Evolutionary conservation across 2,329 filamentous ascomycete genomes (phyloP), one percentile per base, ranked within the genome.

Genomic region (Plenodomus lindquistii): DNA sequence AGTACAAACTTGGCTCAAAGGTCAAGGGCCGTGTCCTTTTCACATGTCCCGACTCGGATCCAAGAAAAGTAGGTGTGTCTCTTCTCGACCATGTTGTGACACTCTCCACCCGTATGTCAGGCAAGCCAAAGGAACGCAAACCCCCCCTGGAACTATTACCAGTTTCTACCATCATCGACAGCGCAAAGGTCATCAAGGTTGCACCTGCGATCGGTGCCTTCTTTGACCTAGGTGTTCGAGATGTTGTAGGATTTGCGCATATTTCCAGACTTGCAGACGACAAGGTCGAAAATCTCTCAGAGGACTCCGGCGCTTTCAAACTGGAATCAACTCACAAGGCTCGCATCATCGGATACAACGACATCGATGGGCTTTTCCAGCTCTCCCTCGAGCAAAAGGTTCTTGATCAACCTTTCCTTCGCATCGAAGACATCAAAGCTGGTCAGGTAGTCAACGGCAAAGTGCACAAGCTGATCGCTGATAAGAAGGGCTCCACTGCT

Each of bases 191-290:
- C 7, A 82, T 85, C 44, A 88, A 88, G 58, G 90, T 97, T 2
- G 88, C 95, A 57, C 79, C 85, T 4, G 85, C 86, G 2, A 83
- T 93, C 51, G 95, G 94, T 44, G 78, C 97, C 2, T 96, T 95
- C 63, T 80, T 92, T 15, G 83, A 89, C 58, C 74, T 93, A 20
- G 86, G 85, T 2, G 74, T 87, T 5, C 77, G 82, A 35, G 83
- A 85, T 22, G 78, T 93, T 2, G 78, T 83, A n/a, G 90, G 90
- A 9, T 99, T 97, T 65, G 91, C 95, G 18, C 94, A 99, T 71
- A 95, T 99, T 57, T 99, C 94, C 1, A 85, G 89, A 55, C 83
- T 99, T 52, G 88, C 93, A 50, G 93, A 99, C 69, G 87, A 87
- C 59, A 96, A 94, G 70, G 82, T 97, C 44, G 94, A 97, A 55